Conservation (phyloP, 129 eudicot species). For the Kitagawia praeruptora region DNA sequence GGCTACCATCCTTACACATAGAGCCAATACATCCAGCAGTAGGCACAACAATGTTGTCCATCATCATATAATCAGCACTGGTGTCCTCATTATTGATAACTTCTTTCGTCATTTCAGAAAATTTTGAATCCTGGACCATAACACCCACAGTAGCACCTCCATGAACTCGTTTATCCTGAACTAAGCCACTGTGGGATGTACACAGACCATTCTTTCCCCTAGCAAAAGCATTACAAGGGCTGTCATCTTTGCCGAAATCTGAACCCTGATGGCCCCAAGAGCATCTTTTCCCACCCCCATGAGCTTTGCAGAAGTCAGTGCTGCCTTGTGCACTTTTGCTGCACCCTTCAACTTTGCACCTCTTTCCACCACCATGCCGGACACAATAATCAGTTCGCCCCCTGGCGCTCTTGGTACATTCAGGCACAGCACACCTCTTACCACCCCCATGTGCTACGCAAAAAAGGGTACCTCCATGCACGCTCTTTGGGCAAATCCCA, state of each 20-base stretch:
- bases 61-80: slow-evolving; percentile 17
- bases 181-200: slow-evolving; percentile 48
- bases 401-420: slow-evolving; percentile 68
- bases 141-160: slow-evolving; percentile 58
- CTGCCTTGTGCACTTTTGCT: slow-evolving; percentile 78
- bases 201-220: slow-evolving; percentile 56
- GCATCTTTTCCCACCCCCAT: slow-evolving; percentile 65
- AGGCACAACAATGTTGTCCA: slow-evolving; percentile 13
- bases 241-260: slow-evolving; percentile 35
- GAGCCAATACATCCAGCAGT: neutral
- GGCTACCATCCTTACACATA: slow-evolving; percentile 20
- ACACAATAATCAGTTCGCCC: slow-evolving; percentile 66
- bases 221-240: slow-evolving; percentile 42
- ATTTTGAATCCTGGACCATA: slow-evolving; percentile 26
- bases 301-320: slow-evolving; percentile 80
- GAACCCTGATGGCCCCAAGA: slow-evolving; percentile 54
- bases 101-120: slow-evolving; percentile 19
- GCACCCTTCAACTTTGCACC: slow-evolving; percentile 56
- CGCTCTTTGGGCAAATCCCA: slow-evolving; percentile 70
- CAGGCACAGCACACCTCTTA: slow-evolving; percentile 57
- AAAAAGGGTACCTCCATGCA: slow-evolving; percentile 68
- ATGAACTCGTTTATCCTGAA: slow-evolving; percentile 63
- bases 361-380: slow-evolving; percentile 76
- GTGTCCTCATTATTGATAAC: slow-evolving; percentile 14
- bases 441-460: slow-evolving; percentile 91